Percentiles rank a stretch among this genome's conserved stretches.
These are phyloP conservation scores for Aspergillus carlsbadensis DNA, from an alignment of 495 filamentous ascomycete genomes.

Conservation along the genomic window DNA sequence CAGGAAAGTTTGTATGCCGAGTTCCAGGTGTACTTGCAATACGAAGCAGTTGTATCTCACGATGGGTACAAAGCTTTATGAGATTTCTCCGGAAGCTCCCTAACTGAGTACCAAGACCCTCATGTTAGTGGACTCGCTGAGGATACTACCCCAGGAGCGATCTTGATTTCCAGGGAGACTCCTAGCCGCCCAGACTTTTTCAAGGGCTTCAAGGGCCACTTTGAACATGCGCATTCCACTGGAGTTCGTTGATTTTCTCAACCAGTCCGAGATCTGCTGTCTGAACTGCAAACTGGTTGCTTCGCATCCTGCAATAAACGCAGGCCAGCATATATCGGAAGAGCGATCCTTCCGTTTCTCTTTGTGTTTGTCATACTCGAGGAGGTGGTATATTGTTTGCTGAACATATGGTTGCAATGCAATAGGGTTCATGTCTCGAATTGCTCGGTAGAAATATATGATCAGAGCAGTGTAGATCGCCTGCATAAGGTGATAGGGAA, in stretches of 20 bases:
- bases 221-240: constrained; percentile 18
- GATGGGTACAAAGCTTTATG: constrained; percentile 14
- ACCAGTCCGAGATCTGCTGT: constrained; percentile 11
- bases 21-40: constrained; percentile 13
- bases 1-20: constrained; percentile 12
- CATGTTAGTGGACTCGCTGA: constrained; percentile 13
- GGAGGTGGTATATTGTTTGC: constrained; percentile 14
- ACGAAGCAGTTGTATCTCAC: constrained; percentile 10
- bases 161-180: constrained; percentile 11
- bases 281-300: constrained; percentile 6
- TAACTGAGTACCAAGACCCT: constrained; percentile 17
- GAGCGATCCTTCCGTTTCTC: constrained; percentile 12
- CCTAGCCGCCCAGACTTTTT: constrained; percentile 14
- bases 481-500: constrained; percentile 18
- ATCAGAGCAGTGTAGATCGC: constrained; percentile 17
- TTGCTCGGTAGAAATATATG: constrained; percentile 16
- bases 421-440: constrained; percentile 15
- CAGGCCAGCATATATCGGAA: constrained; percentile 18
- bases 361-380: constrained; percentile 17
- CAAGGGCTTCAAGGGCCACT: constrained; percentile 15
- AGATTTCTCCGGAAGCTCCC: background rate
- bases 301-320: constrained; percentile 18
- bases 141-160: constrained; percentile 13
- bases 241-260: constrained; percentile 7
- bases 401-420: constrained; percentile 14